Evolutionary conservation across 2,329 filamentous ascomycete genomes (phyloP).

Genomic region (Diaporthe aspalathi): DNA sequence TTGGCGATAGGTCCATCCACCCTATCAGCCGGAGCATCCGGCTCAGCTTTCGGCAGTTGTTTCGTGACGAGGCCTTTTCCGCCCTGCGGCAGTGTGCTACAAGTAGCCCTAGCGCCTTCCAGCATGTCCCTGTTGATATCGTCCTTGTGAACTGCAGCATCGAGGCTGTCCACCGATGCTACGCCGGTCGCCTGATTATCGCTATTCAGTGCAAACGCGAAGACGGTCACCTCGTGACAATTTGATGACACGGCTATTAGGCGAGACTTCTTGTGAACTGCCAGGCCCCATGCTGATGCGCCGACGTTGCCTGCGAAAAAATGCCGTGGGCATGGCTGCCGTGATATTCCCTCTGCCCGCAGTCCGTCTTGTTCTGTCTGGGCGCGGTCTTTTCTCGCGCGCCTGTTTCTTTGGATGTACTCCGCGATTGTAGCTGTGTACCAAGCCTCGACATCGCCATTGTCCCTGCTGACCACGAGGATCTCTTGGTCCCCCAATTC

Average conservation of each 20-base stretch:
- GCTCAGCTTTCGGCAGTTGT: background rate
- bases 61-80: background rate
- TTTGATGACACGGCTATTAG: conserved; percentile 91
- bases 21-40: background rate
- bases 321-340: conserved; percentile 46
- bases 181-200: background rate
- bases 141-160: background rate
- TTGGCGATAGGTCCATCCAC: no score
- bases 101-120: background rate
- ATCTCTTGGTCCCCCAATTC: conserved; percentile 78
- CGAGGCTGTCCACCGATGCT: background rate
- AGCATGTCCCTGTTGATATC: background rate
- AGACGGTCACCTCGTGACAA: conserved; percentile 64
- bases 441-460: conserved; percentile 80
- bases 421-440: conserved; percentile 67
- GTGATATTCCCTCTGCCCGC: background rate
- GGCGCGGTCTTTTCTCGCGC: background rate
- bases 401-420: conserved; percentile 51
- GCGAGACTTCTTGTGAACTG: conserved; percentile 82
- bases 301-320: conserved; percentile 84
- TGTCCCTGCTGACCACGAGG: conserved; percentile 75
- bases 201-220: conserved; percentile 57
- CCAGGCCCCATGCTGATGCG: conserved; percentile 87
- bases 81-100: background rate
- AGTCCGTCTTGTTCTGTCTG: background rate